phyloP scores from a whole-genome alignment of 306 rosid species.

The Acacia confusa region DNA sequence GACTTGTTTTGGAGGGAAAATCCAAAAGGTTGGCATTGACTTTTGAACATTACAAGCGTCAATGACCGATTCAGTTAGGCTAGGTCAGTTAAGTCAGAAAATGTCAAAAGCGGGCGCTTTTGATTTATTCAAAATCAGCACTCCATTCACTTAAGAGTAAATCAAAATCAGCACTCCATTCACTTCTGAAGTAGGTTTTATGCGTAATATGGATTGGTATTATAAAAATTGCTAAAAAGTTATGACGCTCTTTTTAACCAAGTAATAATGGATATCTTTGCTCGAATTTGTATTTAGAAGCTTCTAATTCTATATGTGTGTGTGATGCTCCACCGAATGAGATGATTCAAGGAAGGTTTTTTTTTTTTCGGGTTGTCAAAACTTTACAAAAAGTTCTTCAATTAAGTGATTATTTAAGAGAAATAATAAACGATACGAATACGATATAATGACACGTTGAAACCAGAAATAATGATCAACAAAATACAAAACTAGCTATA shows the following conservation, averaged over 20 bases:
- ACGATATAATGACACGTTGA: too few relatives aligned
- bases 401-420: not conserved
- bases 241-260: not conserved
- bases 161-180: not conserved
- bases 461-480: too few relatives aligned
- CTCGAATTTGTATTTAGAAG: not conserved
- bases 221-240: not conserved
- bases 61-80: not conserved
- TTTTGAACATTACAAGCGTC: not conserved
- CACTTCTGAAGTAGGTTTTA: not conserved
- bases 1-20: not conserved
- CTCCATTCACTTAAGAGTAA: not conserved
- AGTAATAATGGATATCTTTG: too few relatives aligned
- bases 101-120: not conserved
- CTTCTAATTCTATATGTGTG: too few relatives aligned
- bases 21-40: not conserved
- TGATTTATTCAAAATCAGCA: not conserved
- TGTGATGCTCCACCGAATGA: not conserved
- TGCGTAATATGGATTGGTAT: not conserved
- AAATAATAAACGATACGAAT: too few relatives aligned
- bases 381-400: not conserved
- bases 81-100: not conserved
- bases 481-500: not conserved
- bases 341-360: not conserved
- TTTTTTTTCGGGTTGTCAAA: not conserved